Base-by-base conservation (phyloP, 768 basidiomycete genomes). In the Termitomyces sp. region DNA sequence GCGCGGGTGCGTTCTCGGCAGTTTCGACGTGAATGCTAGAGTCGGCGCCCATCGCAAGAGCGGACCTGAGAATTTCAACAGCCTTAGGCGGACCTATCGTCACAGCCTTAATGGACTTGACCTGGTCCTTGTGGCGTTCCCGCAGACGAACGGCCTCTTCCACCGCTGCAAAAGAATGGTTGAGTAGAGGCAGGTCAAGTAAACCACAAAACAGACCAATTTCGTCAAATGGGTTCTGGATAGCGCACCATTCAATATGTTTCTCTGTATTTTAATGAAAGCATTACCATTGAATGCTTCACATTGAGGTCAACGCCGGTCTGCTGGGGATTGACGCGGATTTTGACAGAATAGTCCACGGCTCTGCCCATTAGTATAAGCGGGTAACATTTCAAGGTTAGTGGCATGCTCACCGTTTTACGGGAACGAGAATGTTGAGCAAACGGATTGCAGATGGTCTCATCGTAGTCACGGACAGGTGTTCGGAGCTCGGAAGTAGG, bases 41-140 rank as follows among this genome's bases (percentile, higher is more conserved):
- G 79, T 99, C 96, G 4, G 96, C 96, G 27, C 97, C 97, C 92
- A 98, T 97, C 8, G 97, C 97, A 33, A 99, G 86, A 0, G 94
- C 97, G 1, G 96, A 97, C 57, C 97, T 91, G 20, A 99, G 85
- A 7, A 89, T 93, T 67, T 99, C 97, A 31, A 83, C 66, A 0
- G 93, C 79, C 70, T 98, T 98, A 6, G 95, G 73, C 0, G 95
- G 93, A 3, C 97, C 97, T 64, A 99, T 93, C n/a, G 93, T 90
- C 47, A 98, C 82, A 41, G 91, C 93, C 50, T 88, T 93, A 67
- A 99, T 98, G 55, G 86, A 88, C 66, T 89, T 86, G 62, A 98
- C 85, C 16, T 75, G 75, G 60, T 84, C 83, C 68, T 91, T 90
- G 66, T 87, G 82, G 57, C 81, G 81, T 69, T 97, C 93, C 37